Conservation (phyloP, 768 basidiomycete genomes). For the Lenzites betulinus region DNA sequence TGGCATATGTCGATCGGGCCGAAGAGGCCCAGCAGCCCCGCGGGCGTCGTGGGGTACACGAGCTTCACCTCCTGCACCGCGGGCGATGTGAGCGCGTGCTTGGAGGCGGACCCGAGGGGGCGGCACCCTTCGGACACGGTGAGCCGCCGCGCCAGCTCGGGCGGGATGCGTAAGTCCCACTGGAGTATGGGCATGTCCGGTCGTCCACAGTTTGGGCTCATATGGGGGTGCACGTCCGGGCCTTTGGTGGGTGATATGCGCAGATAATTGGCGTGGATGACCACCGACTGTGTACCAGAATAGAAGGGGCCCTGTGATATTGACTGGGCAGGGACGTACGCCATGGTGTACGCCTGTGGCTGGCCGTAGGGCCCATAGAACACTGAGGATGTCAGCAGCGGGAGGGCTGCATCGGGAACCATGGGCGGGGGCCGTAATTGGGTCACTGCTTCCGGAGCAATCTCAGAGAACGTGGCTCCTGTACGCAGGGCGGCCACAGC, state of each 20-base stretch:
- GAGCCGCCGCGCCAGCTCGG: slow-evolving; percentile 34
- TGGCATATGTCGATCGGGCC: slow-evolving; percentile 44
- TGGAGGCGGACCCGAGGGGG: slow-evolving; percentile 23
- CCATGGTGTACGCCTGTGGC: not conserved
- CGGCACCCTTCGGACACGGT: slow-evolving; percentile 32
- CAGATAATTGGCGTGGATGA: not conserved
- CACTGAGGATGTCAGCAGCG: not conserved
- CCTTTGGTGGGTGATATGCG: not conserved
- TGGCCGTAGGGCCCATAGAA: not conserved
- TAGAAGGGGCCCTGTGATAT: not conserved
- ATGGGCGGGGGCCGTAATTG: not conserved
- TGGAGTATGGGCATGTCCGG: slow-evolving; percentile 30
- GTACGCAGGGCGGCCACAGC: not conserved
- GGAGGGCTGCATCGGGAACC: not conserved
- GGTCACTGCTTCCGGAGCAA: not conserved
- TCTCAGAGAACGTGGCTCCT: not conserved
- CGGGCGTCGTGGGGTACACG: slow-evolving; percentile 21
- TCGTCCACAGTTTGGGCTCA: slow-evolving; percentile 37
- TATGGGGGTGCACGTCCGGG: slow-evolving; percentile 18
- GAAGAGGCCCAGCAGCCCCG: slow-evolving; percentile 36
- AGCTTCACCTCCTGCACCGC: slow-evolving; percentile 27
- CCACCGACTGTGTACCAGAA: too few relatives aligned
- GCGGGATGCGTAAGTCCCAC: slow-evolving; percentile 41
- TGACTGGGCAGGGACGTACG: not conserved
- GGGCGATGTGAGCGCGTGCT: slow-evolving; percentile 28